Evolutionary conservation across 164 flowering plant species (phyloP), one percentile per base, ranked within the genome.

Genomic region (Vitis cinerea): DNA sequence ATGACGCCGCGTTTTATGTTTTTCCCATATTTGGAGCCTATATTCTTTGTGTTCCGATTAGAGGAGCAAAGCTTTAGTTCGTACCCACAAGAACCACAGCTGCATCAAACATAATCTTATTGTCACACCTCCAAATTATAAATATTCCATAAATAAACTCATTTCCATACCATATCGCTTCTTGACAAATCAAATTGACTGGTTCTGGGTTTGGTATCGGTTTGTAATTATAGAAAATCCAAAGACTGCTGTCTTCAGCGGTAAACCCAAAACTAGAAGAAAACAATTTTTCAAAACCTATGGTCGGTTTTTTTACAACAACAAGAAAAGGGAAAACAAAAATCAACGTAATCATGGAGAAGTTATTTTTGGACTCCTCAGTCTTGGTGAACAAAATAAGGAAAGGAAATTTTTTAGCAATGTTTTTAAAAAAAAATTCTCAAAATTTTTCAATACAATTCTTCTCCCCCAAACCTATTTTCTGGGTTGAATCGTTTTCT

Each of bases 1-100:
- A 94, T 87, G 63, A 81, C 79, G 65, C 99, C 99, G 68, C 77
- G 81, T 75, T 84, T 92, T 60, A 94, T 85, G 13, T 92, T 87
- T 71, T 92, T 94, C 9, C 94, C 88, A 73, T 94, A 94, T 71
- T 94, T 87, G 3, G 90, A 90, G 58, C 93, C 95, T 51, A 94
- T 87, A 49, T 83, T 77, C 52, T 90, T 71, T 15, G 90, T 94
- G 75, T 90, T 92, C 56, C 99, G 83, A 65, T 82, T 81, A 61
- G 87, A 88, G 62, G 99, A 92, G 77, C 85, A 87, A 16, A 94
- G 81, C 72, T 92, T 91, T 54, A 94, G 74, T 60, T 86, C 96
- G 68, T 89, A 92, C 5, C 97, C 97, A 78, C 99, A 94, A 69
- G 87, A 67, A 11, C 99, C 98, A 73, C 98, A 92, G 76, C 98